Percentiles rank a stretch among this genome's conserved stretches.
Conservation (phyloP, 371 early-diverging fungal genomes). For the Apophysomyces sp. region DNA sequence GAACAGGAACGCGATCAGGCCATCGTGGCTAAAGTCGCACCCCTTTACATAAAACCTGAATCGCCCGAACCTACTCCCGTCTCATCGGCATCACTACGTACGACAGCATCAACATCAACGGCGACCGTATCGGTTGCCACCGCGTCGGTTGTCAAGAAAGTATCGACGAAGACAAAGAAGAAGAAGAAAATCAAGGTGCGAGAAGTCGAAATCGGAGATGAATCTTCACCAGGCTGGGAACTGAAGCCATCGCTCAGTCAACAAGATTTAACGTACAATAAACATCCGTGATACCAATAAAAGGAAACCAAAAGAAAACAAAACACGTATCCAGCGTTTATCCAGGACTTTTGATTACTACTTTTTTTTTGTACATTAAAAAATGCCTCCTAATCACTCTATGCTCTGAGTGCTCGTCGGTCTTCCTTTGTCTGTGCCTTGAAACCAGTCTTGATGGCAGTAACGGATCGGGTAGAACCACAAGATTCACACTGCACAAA, state of each 20-base stretch:
- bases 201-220: slow-evolving; percentile 18
- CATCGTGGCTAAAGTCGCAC: slow-evolving; percentile 28
- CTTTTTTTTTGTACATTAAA: neutral
- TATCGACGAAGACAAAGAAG: slow-evolving; percentile 12
- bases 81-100: neutral
- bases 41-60: neutral
- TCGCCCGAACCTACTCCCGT: neutral
- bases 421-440: slow-evolving; percentile 75
- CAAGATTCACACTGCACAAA: slow-evolving; percentile 98
- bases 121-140: slow-evolving; percentile 2
- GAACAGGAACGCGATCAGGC: slow-evolving; percentile 37
- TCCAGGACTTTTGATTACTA: neutral
- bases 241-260: slow-evolving; percentile 22
- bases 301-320: neutral
- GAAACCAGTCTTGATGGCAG: slow-evolving; percentile 97
- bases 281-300: neutral
- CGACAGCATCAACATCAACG: slow-evolving; percentile 1
- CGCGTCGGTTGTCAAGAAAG: slow-evolving; percentile 5
- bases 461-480: slow-evolving; percentile 93
- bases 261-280: slow-evolving; percentile 6
- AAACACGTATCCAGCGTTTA: neutral
- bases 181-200: slow-evolving; percentile 34
- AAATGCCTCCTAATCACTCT: neutral
- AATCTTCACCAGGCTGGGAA: slow-evolving; percentile 13
- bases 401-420: slow-evolving; percentile 51